Evolutionary conservation across 805 yeast genomes (phyloP).

Genomic region (Schwanniomyces yamadae): DNA sequence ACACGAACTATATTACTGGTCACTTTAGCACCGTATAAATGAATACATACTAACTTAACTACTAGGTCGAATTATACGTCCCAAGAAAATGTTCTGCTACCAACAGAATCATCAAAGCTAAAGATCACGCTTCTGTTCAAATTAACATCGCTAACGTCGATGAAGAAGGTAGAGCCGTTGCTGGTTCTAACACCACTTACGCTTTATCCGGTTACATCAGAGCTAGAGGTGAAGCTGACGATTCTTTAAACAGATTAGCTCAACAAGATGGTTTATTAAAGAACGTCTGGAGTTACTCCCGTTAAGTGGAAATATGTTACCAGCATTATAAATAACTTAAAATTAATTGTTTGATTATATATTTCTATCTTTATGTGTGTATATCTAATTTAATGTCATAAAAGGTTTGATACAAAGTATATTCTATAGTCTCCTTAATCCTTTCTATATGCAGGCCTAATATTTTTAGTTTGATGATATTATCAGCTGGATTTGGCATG

Average conservation of each 20-base stretch:
- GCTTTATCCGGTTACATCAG: slow-evolving; percentile 97
- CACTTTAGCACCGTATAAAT: neutral
- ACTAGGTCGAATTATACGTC: slow-evolving; percentile 98
- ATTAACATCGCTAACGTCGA: slow-evolving; percentile 98
- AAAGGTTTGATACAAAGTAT: slow-evolving; percentile 5
- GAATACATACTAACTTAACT: slow-evolving; percentile 26
- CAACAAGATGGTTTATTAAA: slow-evolving; percentile 97
- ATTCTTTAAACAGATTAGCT: slow-evolving; percentile 98
- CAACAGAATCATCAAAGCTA: slow-evolving; percentile 99
- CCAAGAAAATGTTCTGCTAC: slow-evolving; percentile 99
- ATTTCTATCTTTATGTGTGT: slow-evolving; percentile 13
- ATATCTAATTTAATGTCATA: slow-evolving; percentile 26
- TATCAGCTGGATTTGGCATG: too few species aligned
- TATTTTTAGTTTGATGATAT: too few species aligned
- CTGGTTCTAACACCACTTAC: slow-evolving; percentile 89
- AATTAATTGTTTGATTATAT: slow-evolving; percentile 7
- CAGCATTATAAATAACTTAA: slow-evolving; percentile 4
- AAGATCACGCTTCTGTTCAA: slow-evolving; percentile 99
- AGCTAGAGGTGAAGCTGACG: slow-evolving; percentile 99
- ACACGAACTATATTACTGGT: too few species aligned
- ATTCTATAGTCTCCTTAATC: too few species aligned
- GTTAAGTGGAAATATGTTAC: slow-evolving; percentile 47
- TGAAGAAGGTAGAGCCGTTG: slow-evolving; percentile 91
- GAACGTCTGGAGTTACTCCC: slow-evolving; percentile 94
- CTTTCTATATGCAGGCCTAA: too few species aligned